Percentiles rank a stretch among this genome's conserved stretches.
Conservation (phyloP, 345 rosid species). For the Gossypium arboreum region DNA sequence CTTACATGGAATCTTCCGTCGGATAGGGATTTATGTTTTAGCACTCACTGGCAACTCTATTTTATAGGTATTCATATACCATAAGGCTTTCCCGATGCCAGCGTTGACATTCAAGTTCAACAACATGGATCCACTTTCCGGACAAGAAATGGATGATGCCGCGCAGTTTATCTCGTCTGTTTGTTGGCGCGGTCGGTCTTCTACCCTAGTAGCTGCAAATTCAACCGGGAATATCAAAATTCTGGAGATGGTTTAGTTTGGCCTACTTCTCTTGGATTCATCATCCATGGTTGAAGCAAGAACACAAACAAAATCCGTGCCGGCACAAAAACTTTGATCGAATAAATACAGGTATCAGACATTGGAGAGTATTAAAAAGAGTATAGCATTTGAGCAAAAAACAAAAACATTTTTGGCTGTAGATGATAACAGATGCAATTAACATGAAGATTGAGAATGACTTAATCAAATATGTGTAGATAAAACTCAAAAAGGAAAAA, state of each 20-base stretch:
- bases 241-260: slow-evolving; percentile 67
- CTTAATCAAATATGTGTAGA: slow-evolving; percentile 30
- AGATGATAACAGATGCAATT: slow-evolving; percentile 28
- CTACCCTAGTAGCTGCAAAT: slow-evolving; percentile 80
- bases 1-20: no score
- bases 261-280: neutral
- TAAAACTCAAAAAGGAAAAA: slow-evolving; percentile 20
- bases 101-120: slow-evolving; percentile 74
- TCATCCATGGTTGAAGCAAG: neutral
- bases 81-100: slow-evolving; percentile 98
- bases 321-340: neutral
- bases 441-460: slow-evolving; percentile 12
- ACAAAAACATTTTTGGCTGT: slow-evolving; percentile 30
- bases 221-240: slow-evolving; percentile 87
- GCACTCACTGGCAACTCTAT: neutral
- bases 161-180: slow-evolving; percentile 78
- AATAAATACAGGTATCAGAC: slow-evolving; percentile 4
- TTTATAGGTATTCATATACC: slow-evolving; percentile 77
- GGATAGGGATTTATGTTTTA: no score
- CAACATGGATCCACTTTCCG: slow-evolving; percentile 50
- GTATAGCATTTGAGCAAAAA: slow-evolving; percentile 19
- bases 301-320: neutral
- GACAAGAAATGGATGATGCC: slow-evolving; percentile 59
- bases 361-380: slow-evolving; percentile 18
- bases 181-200: slow-evolving; percentile 83